Conservation (phyloP, 2,329 filamentous ascomycete genomes). For the Monosporascus sp. region DNA sequence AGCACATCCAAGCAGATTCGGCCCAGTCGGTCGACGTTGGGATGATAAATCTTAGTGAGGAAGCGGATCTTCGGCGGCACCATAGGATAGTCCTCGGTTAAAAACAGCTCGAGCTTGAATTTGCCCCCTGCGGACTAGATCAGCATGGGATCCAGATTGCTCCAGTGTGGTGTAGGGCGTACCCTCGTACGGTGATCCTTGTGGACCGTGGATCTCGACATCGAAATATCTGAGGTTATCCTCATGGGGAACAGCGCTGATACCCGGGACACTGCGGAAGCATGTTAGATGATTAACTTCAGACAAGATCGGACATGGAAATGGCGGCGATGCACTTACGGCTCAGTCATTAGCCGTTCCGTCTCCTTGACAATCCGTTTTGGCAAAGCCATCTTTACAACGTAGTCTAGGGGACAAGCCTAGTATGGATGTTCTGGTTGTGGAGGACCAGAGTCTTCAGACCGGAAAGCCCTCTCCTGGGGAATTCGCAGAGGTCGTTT, state of each 20-base stretch:
- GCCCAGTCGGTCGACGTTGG: constrained; percentile 96
- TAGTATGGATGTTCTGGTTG: neutral
- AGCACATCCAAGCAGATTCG: constrained; percentile 96
- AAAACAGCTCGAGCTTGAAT: constrained; percentile 95
- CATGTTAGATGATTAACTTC: neutral
- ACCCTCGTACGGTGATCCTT: constrained; percentile 94
- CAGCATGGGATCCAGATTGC: neutral
- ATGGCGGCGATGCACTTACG: constrained; percentile 53
- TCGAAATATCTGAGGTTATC: constrained; percentile 98
- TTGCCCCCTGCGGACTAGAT: constrained; percentile 54
- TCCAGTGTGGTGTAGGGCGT: constrained; percentile 16
- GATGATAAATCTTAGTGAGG: constrained; percentile 98
- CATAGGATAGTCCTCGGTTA: constrained; percentile 99
- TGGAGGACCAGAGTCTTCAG: no score
- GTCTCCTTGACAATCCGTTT: constrained; percentile 99
- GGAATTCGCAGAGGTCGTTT: no score
- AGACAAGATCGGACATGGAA: neutral
- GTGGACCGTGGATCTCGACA: constrained; percentile 89
- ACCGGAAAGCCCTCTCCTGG: no score
- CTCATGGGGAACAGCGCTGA: constrained; percentile 91
- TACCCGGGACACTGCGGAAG: constrained; percentile 74
- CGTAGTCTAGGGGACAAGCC: neutral
- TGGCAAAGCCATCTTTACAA: constrained; percentile 63
- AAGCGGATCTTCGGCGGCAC: constrained; percentile 98
- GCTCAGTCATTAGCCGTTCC: constrained; percentile 91